These are phyloP conservation scores for Phytopythium aichiense DNA, from an alignment of 352 stramenopile genomes.

Conservation along the genomic window DNA sequence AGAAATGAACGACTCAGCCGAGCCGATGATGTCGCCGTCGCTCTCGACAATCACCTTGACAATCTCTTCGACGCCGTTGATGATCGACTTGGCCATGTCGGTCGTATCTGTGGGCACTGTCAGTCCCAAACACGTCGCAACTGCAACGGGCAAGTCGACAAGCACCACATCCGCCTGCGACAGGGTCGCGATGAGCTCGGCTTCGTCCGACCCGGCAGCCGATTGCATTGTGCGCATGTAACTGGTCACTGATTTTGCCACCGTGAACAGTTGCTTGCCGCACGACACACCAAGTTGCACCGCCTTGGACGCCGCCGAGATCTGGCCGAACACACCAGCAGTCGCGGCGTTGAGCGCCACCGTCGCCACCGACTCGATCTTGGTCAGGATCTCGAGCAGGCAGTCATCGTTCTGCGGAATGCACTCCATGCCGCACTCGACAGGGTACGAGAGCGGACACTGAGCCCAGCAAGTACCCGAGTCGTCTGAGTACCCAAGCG, in stretches of 20 bases:
- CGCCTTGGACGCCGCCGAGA: conserved; percentile 34
- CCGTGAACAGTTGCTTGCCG: conserved; percentile 39
- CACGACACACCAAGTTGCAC: conserved; percentile 47
- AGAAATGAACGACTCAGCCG: conserved; percentile 3
- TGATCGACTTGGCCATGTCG: not conserved
- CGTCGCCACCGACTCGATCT: conserved; percentile 43
- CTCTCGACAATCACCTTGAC: conserved; percentile 22
- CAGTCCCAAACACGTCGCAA: conserved; percentile 43
- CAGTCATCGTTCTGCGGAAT: conserved; percentile 70
- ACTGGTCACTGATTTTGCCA: conserved; percentile 7
- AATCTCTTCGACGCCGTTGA: conserved; percentile 6
- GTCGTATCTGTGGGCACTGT: not conserved
- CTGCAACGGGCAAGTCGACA: conserved; percentile 37
- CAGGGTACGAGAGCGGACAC: conserved; percentile 67
- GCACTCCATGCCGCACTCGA: conserved; percentile 67
- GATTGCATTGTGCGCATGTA: conserved; percentile 8
- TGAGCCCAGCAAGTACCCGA: conserved; percentile 55
- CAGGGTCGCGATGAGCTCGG: conserved; percentile 42
- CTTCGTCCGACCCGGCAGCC: conserved; percentile 29
- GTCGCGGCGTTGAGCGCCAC: conserved; percentile 47
- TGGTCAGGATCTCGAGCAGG: conserved; percentile 40
- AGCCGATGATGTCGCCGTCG: conserved; percentile 9
- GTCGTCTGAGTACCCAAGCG: conserved; percentile 40
- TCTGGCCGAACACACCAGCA: conserved; percentile 45
- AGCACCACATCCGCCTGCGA: conserved; percentile 12